phyloP scores from a whole-genome alignment of 2,329 filamentous ascomycete species.

The Xylariaceae sp. region DNA sequence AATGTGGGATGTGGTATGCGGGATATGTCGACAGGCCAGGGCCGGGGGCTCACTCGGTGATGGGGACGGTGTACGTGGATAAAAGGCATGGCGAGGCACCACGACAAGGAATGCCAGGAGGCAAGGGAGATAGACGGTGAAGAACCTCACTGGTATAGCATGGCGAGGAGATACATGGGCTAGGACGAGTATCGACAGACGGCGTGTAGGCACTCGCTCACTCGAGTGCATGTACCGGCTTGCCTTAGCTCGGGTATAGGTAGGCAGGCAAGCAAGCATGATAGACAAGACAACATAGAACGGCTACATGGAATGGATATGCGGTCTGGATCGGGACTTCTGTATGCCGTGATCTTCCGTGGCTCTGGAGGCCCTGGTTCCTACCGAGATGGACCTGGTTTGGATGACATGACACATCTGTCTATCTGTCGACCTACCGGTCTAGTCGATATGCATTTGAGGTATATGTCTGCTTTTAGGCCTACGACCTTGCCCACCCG shows the following conservation, averaged over 20 bases:
- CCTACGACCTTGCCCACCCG: too few species aligned
- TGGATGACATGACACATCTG: not conserved
- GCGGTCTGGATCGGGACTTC: not conserved
- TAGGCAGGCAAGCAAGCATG: not conserved
- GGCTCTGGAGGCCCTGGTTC: not conserved
- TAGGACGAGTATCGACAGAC: not conserved
- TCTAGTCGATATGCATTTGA: constrained; percentile 1
- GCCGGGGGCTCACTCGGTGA: not conserved
- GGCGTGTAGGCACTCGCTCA: not conserved
- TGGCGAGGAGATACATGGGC: not conserved
- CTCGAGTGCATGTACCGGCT: not conserved
- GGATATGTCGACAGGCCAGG: not conserved
- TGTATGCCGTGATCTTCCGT: not conserved
- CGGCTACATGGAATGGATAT: too few species aligned
- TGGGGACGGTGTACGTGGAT: too few species aligned
- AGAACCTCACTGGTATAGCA: not conserved
- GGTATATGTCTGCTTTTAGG: not conserved
- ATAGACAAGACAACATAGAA: too few species aligned
- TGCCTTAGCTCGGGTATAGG: not conserved
- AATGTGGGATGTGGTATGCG: not conserved
- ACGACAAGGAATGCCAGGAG: not conserved
- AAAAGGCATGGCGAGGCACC: not conserved
- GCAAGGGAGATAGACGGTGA: not conserved
- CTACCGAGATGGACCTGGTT: not conserved
- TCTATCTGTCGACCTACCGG: not conserved